Percentiles rank a stretch among this genome's conserved stretches.
phyloP scores from a whole-genome alignment of 73 alveolate genomes.

The Paramecium sonneborni region DNA sequence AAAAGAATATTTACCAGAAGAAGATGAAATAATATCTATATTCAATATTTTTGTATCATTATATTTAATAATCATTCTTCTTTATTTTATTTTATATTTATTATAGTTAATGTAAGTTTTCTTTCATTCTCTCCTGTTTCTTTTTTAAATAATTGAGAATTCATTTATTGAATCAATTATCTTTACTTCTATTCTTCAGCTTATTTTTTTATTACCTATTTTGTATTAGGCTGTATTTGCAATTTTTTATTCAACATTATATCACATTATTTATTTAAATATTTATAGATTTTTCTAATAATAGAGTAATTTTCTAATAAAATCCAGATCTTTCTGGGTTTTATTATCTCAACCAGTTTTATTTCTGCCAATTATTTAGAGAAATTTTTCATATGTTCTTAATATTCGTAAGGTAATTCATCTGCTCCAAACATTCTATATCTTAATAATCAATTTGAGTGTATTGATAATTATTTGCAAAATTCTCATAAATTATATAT shows the following conservation, averaged over 20 bases:
- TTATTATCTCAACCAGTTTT: constrained; percentile 27
- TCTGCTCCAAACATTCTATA: constrained; percentile 27
- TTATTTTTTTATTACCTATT: neutral
- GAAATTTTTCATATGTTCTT: neutral
- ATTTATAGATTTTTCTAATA: neutral
- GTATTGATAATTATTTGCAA: neutral
- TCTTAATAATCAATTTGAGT: neutral
- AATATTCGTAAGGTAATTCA: constrained; percentile 27
- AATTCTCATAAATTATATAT: constrained; percentile 3
- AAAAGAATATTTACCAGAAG: neutral
- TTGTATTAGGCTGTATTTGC: neutral
- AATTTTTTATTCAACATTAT: neutral
- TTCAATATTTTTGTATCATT: neutral
- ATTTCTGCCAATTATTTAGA: neutral
- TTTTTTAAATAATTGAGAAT: neutral
- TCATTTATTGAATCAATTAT: neutral
- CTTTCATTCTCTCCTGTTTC: neutral
- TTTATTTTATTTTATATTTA: neutral
- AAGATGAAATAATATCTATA: neutral
- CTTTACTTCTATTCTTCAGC: neutral
- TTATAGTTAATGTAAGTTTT: neutral
- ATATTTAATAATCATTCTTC: neutral
- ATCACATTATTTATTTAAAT: neutral
- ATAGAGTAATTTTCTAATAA: constrained; percentile 32
- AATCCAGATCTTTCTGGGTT: constrained; percentile 1